Evolutionary conservation across 192 early-diverging fungal species (phyloP).

Genomic region (Hyaloraphidium curvatum): DNA sequence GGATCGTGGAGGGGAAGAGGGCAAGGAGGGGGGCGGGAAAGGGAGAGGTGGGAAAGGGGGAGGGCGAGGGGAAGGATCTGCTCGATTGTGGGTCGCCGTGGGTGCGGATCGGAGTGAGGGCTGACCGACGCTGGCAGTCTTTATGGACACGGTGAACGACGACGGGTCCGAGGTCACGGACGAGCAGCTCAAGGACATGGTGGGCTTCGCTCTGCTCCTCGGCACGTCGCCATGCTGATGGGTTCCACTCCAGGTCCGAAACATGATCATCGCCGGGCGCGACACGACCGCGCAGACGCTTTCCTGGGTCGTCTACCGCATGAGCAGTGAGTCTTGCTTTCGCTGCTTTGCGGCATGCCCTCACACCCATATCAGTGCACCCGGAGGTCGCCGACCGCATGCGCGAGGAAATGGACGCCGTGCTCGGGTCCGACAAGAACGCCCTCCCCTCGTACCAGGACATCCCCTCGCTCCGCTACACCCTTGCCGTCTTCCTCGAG

Average conservation of each 20-base stretch:
- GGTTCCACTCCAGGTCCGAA: too few species aligned
- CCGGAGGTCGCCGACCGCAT: conserved; percentile 5
- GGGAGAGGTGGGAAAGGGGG: too few species aligned
- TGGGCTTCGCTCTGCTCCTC: neutral
- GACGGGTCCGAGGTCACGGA: neutral
- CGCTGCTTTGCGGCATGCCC: conserved; percentile 11
- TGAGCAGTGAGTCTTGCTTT: neutral
- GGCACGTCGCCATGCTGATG: too few species aligned
- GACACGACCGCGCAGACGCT: conserved; percentile 17
- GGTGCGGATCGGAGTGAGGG: too few species aligned
- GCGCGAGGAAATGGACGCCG: conserved; percentile 11
- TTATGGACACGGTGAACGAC: neutral
- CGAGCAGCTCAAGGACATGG: neutral
- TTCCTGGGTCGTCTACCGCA: conserved; percentile 17
- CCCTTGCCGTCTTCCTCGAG: conserved; percentile 33
- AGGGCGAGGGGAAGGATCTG: too few species aligned
- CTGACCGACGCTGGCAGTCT: conserved; percentile 5
- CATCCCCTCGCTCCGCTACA: conserved; percentile 25
- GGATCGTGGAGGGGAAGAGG: neutral
- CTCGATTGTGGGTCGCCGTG: too few species aligned
- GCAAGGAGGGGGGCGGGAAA: too few species aligned
- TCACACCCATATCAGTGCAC: too few species aligned
- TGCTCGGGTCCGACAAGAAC: neutral
- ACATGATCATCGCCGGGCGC: conserved; percentile 10
- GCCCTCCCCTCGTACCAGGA: conserved; percentile 11